Conservation (phyloP, 306 rosid species). For the Quercus variabilis region DNA sequence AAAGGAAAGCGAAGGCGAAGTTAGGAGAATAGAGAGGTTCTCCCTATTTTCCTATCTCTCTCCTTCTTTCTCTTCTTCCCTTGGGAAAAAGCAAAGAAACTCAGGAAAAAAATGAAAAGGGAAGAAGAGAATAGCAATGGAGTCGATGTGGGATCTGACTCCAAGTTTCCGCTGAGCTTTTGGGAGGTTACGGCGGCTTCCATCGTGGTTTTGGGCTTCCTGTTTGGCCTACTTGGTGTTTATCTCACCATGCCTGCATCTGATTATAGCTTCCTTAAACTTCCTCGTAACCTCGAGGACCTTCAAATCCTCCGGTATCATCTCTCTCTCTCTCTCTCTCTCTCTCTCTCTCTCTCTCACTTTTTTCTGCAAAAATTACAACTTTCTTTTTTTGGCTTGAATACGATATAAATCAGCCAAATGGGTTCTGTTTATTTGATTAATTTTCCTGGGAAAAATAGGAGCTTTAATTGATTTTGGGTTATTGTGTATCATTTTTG, state of each 20-base stretch:
- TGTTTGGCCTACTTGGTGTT: conserved; percentile 52
- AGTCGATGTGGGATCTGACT: conserved; percentile 9
- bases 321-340: background rate
- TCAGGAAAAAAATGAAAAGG: background rate
- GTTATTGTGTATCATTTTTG: background rate
- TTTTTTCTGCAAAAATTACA: background rate
- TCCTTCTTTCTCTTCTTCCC: background rate
- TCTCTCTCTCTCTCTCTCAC: background rate
- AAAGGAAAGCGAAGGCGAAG: too few relatives aligned
- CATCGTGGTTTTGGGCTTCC: conserved; percentile 56
- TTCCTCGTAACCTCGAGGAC: conserved; percentile 80
- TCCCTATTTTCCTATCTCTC: background rate
- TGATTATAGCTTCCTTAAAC: conserved; percentile 96
- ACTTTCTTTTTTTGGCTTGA: background rate
- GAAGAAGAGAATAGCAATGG: conserved; percentile 18
- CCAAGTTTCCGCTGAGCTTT: conserved; percentile 50
- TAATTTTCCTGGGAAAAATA: background rate
- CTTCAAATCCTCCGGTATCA: conserved; percentile 71
- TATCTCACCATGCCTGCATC: conserved; percentile 89
- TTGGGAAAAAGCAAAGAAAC: background rate
- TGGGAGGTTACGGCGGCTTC: conserved; percentile 69
- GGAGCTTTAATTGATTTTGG: background rate
- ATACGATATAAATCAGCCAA: background rate
- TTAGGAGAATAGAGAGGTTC: too few relatives aligned
- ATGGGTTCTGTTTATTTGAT: background rate